Evolutionary conservation across 805 yeast species (phyloP), one percentile per base, ranked within the genome.

Genomic region (Candida nonsorbophila): DNA sequence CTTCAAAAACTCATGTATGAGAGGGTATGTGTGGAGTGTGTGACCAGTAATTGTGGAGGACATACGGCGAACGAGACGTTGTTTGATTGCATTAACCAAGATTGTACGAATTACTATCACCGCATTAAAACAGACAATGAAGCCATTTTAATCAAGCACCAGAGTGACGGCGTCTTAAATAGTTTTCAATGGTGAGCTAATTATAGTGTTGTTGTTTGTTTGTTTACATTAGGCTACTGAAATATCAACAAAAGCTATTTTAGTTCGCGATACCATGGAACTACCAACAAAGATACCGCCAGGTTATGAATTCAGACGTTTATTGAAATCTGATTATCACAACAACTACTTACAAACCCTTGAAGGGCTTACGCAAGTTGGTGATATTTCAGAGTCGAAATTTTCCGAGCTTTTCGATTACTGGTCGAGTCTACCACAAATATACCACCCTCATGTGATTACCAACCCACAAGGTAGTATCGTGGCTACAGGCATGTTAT

Each of bases 401-500:
- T 90, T 82, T 51, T 47, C 47, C 2, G 57, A 56, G 4, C 68
- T 77, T 18, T 51, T 82, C 20, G 61, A 63, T 15, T 67, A 72
- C 41, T 86, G 95, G 95, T 45, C 62, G 14, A 34, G 63, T 1
- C 44, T 54, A 32, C 45, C 67, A 3, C 71, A 69, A 21, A 65
- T 73, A 4, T 90, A 85, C 58, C 73, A 74, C 44, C 81, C 83
- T 0, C 54, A 73, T 21, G 96, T 87, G 4, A 78, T 92, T 27
- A 58, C 74, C 7, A 69, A 79, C 41, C 51, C 48, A 1, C 41
- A 53, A 0, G 75, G 69, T 6, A 44, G 44, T 4, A 74, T 87
- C 7, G 94, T 84, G 1, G 96, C 94, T 4, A 76, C 87, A 0
- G 97, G 97, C 0, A 77, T 82, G 51, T 58, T 90, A 9, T 46